These are phyloP conservation scores for Colletotrichum spaethianum DNA, from an alignment of 2,329 filamentous ascomycete species.

Conservation along the genomic window DNA sequence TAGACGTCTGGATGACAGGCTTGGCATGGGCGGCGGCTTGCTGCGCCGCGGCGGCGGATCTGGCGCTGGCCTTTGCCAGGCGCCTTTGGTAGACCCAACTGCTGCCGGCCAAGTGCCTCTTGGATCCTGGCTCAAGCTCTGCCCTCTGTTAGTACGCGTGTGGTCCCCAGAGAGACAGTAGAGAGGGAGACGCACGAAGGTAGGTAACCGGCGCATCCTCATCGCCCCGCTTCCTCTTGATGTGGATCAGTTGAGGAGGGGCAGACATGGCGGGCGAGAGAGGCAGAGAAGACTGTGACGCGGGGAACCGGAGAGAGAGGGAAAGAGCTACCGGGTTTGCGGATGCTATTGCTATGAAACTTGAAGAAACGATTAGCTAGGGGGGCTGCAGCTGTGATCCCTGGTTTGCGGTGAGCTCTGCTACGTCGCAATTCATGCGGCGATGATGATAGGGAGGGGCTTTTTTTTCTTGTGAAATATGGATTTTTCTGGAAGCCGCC, in stretches of 20 bases:
- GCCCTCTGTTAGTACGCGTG: conserved; percentile 13
- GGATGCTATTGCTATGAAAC: neutral
- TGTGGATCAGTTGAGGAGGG: conserved; percentile 71
- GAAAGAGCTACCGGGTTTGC: neutral
- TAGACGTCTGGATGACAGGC: conserved; percentile 66
- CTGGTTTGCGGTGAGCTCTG: conserved; percentile 2
- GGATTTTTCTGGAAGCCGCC: conserved; percentile 35
- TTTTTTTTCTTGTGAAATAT: conserved; percentile 11
- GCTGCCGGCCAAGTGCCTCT: conserved; percentile 66
- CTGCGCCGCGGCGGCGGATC: conserved; percentile 42
- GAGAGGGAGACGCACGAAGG: conserved; percentile 59
- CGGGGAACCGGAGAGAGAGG: no score
- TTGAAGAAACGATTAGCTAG: neutral
- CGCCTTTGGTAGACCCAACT: conserved; percentile 72
- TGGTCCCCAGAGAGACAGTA: neutral
- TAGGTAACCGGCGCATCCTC: conserved; percentile 68
- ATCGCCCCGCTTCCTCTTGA: conserved; percentile 73
- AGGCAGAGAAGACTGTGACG: neutral
- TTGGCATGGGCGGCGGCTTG: conserved; percentile 43
- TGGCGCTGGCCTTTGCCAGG: conserved; percentile 49
- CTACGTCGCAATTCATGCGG: conserved; percentile 27
- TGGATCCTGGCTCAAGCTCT: conserved; percentile 68
- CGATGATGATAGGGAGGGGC: conserved; percentile 7
- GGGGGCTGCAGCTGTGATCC: neutral
- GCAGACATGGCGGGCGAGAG: conserved; percentile 62